phyloP scores from a whole-genome alignment of 2,329 filamentous ascomycete species.

The Aspergillus uvarum region DNA sequence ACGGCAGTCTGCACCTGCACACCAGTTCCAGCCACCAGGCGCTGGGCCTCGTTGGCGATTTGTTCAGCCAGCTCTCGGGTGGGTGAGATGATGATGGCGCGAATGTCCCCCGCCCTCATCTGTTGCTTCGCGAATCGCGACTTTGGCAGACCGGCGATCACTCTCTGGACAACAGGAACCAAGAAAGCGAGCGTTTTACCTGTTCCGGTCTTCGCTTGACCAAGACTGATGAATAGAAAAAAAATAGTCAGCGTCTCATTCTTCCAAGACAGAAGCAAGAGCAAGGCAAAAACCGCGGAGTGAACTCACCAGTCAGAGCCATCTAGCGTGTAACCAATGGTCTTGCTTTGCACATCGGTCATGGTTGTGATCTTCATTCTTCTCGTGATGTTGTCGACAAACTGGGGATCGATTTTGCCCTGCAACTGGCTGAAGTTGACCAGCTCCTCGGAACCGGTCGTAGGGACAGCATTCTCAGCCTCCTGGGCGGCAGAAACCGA shows the following conservation, averaged over 20 bases:
- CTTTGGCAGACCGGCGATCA: conserved; percentile 62
- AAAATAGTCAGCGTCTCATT: not conserved
- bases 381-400: conserved; percentile 68
- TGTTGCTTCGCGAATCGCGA: conserved; percentile 44
- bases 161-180: conserved; percentile 77
- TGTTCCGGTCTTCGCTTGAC: conserved; percentile 94
- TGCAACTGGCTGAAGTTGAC: conserved; percentile 43
- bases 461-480: conserved; percentile 19
- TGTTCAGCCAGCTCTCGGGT: conserved; percentile 65
- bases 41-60: conserved; percentile 69
- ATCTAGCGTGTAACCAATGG: conserved; percentile 75
- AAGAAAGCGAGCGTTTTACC: conserved; percentile 96
- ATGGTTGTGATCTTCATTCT: conserved; percentile 78
- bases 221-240: conserved; percentile 57
- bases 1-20: conserved; percentile 77
- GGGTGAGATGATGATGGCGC: conserved; percentile 61
- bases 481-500: conserved; percentile 27
- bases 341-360: conserved; percentile 88
- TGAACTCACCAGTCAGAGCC: conserved; percentile 77
- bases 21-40: conserved; percentile 64
- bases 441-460: conserved; percentile 23
- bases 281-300: not conserved
- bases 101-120: conserved; percentile 50
- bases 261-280: not conserved
- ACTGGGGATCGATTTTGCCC: conserved; percentile 57